Evolutionary conservation across 345 rosid genomes (phyloP).

Genomic region (Capsella bursapastoris): DNA sequence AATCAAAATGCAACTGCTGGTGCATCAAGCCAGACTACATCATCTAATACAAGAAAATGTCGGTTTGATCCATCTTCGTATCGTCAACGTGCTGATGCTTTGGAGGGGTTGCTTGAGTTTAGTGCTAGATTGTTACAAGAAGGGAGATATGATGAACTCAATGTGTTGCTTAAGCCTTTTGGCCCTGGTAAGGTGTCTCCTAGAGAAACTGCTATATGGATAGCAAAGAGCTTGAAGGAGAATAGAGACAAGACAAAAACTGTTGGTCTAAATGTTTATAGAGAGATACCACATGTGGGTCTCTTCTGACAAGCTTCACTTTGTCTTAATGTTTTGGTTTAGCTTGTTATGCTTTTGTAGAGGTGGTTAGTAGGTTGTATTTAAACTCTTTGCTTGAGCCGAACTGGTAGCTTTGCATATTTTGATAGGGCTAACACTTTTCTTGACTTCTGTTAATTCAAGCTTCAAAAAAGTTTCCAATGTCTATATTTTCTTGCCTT

Average conservation of each 20-base stretch:
- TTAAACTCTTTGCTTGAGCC: not conserved
- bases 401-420: not conserved
- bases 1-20: constrained; percentile 83
- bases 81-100: constrained; percentile 87
- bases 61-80: constrained; percentile 75
- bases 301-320: constrained; percentile 10
- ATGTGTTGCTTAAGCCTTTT: constrained; percentile 83
- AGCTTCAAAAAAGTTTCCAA: not conserved
- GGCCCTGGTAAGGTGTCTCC: constrained; percentile 94
- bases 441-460: not conserved
- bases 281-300: constrained; percentile 11
- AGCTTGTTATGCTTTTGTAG: constrained; percentile 1
- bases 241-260: constrained; percentile 31
- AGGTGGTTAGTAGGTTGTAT: not conserved
- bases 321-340: not conserved
- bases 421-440: not conserved
- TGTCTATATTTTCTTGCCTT: not conserved
- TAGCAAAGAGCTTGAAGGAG: constrained; percentile 90
- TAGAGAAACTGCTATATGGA: constrained; percentile 92
- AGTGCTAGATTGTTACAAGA: constrained; percentile 81
- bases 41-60: constrained; percentile 56
- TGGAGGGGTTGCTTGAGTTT: constrained; percentile 91
- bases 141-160: constrained; percentile 84
- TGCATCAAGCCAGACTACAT: constrained; percentile 65
- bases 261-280: not conserved